phyloP scores from a whole-genome alignment of 2,329 filamentous ascomycete species.

The Pleurostoma richardsiae region DNA sequence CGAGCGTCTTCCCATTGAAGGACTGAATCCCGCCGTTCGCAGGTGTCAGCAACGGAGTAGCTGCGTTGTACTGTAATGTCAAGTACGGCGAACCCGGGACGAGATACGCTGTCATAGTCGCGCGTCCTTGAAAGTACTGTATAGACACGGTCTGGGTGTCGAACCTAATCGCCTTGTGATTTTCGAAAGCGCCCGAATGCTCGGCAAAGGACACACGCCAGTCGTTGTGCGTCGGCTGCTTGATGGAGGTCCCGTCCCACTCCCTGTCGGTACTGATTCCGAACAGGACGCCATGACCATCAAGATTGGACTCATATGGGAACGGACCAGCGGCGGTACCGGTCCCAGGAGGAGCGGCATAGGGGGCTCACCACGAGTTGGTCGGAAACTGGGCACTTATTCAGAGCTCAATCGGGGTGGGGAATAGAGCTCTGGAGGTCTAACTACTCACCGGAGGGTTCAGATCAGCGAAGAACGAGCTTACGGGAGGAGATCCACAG shows the following conservation, averaged over 20 bases:
- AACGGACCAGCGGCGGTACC: constrained; percentile 14
- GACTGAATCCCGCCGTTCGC: constrained; percentile 12
- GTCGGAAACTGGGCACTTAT: constrained; percentile 11
- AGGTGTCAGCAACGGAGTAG: constrained; percentile 12
- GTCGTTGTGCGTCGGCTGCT: constrained; percentile 14
- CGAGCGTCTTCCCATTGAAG: constrained; percentile 13
- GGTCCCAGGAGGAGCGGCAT: constrained; percentile 13
- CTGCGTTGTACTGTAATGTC: constrained; percentile 13
- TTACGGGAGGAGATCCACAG: constrained; percentile 9
- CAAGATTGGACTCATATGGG: constrained; percentile 14
- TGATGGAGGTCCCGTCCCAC: constrained; percentile 16
- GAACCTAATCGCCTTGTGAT: constrained; percentile 16
- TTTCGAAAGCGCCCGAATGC: constrained; percentile 14
- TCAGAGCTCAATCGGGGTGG: background rate
- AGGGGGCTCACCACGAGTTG: constrained; percentile 16
- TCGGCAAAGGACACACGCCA: constrained; percentile 15
- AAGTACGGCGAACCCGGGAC: constrained; percentile 15
- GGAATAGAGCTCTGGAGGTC: background rate
- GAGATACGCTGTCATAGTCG: constrained; percentile 12
- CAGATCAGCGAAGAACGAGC: constrained; percentile 15
- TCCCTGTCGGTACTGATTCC: constrained; percentile 14
- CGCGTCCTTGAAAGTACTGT: constrained; percentile 14
- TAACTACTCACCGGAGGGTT: constrained; percentile 13
- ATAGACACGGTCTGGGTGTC: constrained; percentile 15
- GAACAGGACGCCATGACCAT: constrained; percentile 13